phyloP scores from a whole-genome alignment of 2,329 filamentous ascomycete genomes.

The Alternaria consortialis region DNA sequence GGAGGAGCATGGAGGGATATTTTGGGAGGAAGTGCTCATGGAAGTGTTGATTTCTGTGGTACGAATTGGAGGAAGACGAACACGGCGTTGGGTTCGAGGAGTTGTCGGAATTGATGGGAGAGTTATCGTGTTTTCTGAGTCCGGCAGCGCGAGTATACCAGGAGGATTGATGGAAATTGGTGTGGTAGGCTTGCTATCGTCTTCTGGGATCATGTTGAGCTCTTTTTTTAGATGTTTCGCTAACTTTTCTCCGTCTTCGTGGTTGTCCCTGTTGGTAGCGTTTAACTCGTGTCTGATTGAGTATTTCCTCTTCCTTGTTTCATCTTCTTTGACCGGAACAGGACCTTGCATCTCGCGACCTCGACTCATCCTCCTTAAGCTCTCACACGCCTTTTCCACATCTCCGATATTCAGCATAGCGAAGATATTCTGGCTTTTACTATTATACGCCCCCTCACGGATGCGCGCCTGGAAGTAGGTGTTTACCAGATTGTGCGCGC shows the following conservation, averaged over 20 bases:
- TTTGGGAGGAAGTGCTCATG: background rate
- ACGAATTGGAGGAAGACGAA: slow-evolving; percentile 3
- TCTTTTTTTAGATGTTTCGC: background rate
- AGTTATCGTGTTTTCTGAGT: background rate
- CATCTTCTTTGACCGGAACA: background rate
- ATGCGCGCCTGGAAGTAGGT: slow-evolving; percentile 25
- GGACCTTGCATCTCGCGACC: slow-evolving; percentile 9
- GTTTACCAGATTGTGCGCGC: slow-evolving; percentile 19
- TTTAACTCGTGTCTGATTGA: background rate
- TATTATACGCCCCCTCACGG: slow-evolving; percentile 5
- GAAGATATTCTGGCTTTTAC: background rate
- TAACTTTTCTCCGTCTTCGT: background rate
- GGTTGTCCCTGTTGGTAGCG: background rate
- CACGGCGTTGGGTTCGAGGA: background rate
- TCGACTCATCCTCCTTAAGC: slow-evolving; percentile 16
- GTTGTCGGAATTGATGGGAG: background rate
- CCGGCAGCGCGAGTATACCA: background rate
- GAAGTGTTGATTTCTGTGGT: background rate
- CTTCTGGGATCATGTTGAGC: background rate
- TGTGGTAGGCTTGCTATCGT: background rate
- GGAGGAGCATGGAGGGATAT: background rate
- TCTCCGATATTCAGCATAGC: slow-evolving; percentile 17
- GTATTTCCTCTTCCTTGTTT: slow-evolving; percentile 12
- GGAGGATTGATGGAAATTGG: background rate
- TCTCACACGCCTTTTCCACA: slow-evolving; percentile 23